Evolutionary conservation across 108 stramenopile genomes (phyloP).

Genomic region (Epithemia pelagica): DNA sequence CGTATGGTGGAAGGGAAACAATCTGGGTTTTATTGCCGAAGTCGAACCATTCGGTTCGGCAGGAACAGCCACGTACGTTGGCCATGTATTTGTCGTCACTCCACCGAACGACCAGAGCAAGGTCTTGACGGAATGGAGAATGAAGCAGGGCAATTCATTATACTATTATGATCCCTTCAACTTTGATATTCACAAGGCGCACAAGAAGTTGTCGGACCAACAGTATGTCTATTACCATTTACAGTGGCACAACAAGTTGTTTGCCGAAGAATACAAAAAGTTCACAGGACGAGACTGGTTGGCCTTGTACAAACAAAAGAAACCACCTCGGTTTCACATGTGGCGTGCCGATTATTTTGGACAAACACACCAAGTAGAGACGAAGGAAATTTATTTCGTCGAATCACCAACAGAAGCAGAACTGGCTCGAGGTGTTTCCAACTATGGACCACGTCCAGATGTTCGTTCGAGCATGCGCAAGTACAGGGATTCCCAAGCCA

Average conservation of each 20-base stretch:
- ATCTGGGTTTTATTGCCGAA: constrained; percentile 22
- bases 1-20: constrained; percentile 25
- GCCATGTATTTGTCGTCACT: constrained; percentile 32
- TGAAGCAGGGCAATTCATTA: constrained; percentile 24
- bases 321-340: constrained; percentile 27
- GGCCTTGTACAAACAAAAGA: constrained; percentile 27
- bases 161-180: constrained; percentile 61
- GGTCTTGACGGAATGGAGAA: constrained; percentile 16
- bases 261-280: constrained; percentile 29
- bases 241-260: constrained; percentile 42
- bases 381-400: constrained; percentile 43
- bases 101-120: constrained; percentile 4
- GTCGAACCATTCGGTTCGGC: constrained; percentile 34
- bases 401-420: constrained; percentile 21
- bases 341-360: constrained; percentile 51
- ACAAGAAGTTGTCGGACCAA: constrained; percentile 23
- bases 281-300: constrained; percentile 44
- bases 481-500: constrained; percentile 30
- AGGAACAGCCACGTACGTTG: constrained; percentile 41
- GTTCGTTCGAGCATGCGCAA: constrained; percentile 12
- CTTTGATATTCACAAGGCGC: constrained; percentile 34
- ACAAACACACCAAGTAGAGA: constrained; percentile 29
- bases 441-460: constrained; percentile 21
- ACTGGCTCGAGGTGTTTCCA: background rate
- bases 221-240: constrained; percentile 28